Conservation (phyloP, 2,329 filamentous ascomycete species). For the Cadophora sp. region DNA sequence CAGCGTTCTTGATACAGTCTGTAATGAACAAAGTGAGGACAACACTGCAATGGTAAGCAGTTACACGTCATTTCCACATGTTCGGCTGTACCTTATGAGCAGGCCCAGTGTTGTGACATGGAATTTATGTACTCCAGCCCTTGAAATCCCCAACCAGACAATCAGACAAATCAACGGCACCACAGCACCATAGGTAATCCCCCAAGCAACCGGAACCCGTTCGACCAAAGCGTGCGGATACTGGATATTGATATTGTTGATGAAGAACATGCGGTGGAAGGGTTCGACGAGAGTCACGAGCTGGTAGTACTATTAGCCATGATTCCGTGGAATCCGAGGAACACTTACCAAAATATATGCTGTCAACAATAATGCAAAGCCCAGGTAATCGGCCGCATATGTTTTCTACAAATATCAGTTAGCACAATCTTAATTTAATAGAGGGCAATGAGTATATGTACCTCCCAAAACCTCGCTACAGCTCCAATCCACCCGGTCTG, state of each 20-base stretch:
- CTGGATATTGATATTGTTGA: constrained; percentile 83
- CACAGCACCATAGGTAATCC: constrained; percentile 71
- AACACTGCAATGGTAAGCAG: constrained; percentile 49
- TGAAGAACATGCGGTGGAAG: constrained; percentile 93
- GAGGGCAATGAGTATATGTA: constrained; percentile 10
- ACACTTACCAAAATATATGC: constrained; percentile 66
- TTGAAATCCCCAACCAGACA: constrained; percentile 66
- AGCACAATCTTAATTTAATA: constrained; percentile 10
- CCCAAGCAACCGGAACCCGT: constrained; percentile 76
- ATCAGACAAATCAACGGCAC: constrained; percentile 73
- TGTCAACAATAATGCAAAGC: constrained; percentile 72
- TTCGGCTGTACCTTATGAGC: constrained; percentile 60
- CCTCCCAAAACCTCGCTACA: constrained; percentile 46
- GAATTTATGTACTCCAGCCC: constrained; percentile 75
- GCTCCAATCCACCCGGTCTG: constrained; percentile 42
- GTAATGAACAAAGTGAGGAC: constrained; percentile 83
- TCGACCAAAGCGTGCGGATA: constrained; percentile 87
- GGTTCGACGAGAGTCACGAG: constrained; percentile 76
- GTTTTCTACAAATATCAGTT: constrained; percentile 62
- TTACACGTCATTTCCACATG: constrained; percentile 9
- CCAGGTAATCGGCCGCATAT: constrained; percentile 88
- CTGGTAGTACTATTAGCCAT: constrained; percentile 47
- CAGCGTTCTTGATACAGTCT: constrained; percentile 84
- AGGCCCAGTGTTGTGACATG: constrained; percentile 88
- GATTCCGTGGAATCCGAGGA: constrained; percentile 13